Evolutionary conservation across 1,284 basidiomycete genomes (phyloP), one percentile per base, ranked within the genome.

Genomic region (Meira miltonrushii): DNA sequence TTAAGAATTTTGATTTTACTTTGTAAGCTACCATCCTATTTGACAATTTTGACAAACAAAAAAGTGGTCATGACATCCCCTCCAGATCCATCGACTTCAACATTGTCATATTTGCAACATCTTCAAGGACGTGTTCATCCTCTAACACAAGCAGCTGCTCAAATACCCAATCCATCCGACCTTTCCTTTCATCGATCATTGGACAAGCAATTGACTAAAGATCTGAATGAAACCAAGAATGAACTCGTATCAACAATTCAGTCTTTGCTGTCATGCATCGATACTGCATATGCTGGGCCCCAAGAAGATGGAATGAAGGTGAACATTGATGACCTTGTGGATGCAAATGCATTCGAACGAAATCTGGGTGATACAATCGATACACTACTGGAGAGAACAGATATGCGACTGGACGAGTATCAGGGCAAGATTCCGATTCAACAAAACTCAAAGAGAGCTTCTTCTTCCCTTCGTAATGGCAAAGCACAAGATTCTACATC

Each of bases 171-270:
- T 15, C 78, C 80, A 58, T 80, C 79, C 10, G 91, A 93, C 79
- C 80, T 94, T 60, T 80, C 83, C 47, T 94, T 93, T 78, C 88
- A 94, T 79, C 85, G 88, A 41, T 89, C 91, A 2, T 84, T 95
- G 64, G 88, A 93, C 78, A 79, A 83, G 13, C 81, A 80, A 12
- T 83, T 94, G 61, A 86, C 86, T 1, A 82, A 81, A 52, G 84
- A 86, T 59, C 79, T 90, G 23, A 88, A 90, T 65, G 76, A 74
- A 6, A 83, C 86, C 64, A 86, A 86, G 0, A 79, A 82, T 28
- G 82, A 83, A 44, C 81, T 89, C 1, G 80, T 67, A 2, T 23
- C 52, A 19, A 57, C 67, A 47, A 51, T 76, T 55, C 58, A 62
- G 2, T 39, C 52, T 17, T 60, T 77, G 23, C 58, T 60, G 3